Percentiles rank a stretch among this genome's conserved stretches.
phyloP scores from a whole-genome alignment of 2,329 filamentous ascomycete genomes.

The Pestalotiopsis sp. region DNA sequence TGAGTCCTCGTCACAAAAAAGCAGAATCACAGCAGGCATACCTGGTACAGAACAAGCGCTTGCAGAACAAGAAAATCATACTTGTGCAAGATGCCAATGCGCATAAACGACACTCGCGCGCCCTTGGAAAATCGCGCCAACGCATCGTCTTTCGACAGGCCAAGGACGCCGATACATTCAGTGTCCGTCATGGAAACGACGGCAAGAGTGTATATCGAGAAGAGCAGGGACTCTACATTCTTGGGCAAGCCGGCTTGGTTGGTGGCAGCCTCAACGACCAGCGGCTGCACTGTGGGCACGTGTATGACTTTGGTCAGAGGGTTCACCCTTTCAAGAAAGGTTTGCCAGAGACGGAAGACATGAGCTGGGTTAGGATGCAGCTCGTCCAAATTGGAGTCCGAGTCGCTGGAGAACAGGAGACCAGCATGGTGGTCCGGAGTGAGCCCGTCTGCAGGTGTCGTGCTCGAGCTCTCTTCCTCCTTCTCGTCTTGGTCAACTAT shows the following conservation, averaged over 20 bases:
- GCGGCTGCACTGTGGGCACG: constrained; percentile 68
- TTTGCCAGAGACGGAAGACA: constrained; percentile 74
- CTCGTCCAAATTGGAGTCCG: constrained; percentile 43
- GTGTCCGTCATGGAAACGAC: constrained; percentile 56
- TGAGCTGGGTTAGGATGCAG: constrained; percentile 68
- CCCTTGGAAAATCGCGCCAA: constrained; percentile 55
- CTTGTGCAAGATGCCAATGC: constrained; percentile 59
- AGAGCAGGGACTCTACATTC: constrained; percentile 64
- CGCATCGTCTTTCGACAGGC: constrained; percentile 51
- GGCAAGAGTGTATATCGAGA: constrained; percentile 67
- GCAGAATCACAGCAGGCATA: constrained; percentile 29
- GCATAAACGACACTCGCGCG: constrained; percentile 51
- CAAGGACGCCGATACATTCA: constrained; percentile 58
- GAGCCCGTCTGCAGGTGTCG: constrained; percentile 43
- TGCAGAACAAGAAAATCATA: constrained; percentile 63
- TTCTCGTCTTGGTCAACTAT: constrained; percentile 59
- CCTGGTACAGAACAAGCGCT: constrained; percentile 60
- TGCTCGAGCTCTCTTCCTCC: constrained; percentile 39
- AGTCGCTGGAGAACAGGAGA: constrained; percentile 49
- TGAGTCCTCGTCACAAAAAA: not conserved
- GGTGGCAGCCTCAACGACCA: constrained; percentile 64
- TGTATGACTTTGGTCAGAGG: constrained; percentile 64
- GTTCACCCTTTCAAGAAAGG: constrained; percentile 75
- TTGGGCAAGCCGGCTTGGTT: constrained; percentile 57
- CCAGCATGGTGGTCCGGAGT: constrained; percentile 57